phyloP scores from a whole-genome alignment of 2,329 filamentous ascomycete genomes.

The Metarhizium rileyi region DNA sequence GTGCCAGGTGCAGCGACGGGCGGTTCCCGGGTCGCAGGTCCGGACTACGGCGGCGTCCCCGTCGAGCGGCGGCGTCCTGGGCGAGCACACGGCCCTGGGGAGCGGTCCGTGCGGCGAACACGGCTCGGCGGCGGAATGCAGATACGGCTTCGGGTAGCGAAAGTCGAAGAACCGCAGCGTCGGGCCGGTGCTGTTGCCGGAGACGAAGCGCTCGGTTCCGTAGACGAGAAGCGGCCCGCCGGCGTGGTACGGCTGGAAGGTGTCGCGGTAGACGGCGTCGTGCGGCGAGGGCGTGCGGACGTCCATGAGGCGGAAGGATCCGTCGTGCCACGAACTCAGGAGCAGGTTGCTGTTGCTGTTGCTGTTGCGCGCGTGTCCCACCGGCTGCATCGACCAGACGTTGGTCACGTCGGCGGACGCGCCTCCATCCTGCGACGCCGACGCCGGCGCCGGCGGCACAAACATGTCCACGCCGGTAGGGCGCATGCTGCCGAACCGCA shows the following conservation, averaged over 20 bases:
- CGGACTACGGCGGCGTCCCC: neutral
- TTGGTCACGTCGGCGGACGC: constrained; percentile 26
- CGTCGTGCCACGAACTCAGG: constrained; percentile 44
- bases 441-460: constrained; percentile 22
- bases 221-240: constrained; percentile 39
- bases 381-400: constrained; percentile 36
- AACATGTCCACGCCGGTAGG: constrained; percentile 35
- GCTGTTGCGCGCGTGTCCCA: constrained; percentile 25
- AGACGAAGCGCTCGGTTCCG: constrained; percentile 40
- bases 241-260: constrained; percentile 36
- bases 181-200: constrained; percentile 33
- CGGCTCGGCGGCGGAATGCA: constrained; percentile 37
- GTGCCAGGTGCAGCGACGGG: constrained; percentile 38
- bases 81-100: neutral
- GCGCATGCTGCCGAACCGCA: constrained; percentile 36
- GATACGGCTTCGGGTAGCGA: constrained; percentile 37
- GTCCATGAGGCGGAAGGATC: constrained; percentile 41
- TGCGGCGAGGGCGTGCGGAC: constrained; percentile 36
- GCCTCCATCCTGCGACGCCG: constrained; percentile 4
- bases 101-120: constrained; percentile 23
- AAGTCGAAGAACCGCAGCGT: constrained; percentile 45
- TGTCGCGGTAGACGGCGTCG: constrained; percentile 42
- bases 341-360: constrained; percentile 31
- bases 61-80: constrained; percentile 6
- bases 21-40: constrained; percentile 25